These are phyloP conservation scores for Hymenotorrendiella dingleyae DNA, from an alignment of 2,329 filamentous ascomycete genomes.

Conservation along the genomic window DNA sequence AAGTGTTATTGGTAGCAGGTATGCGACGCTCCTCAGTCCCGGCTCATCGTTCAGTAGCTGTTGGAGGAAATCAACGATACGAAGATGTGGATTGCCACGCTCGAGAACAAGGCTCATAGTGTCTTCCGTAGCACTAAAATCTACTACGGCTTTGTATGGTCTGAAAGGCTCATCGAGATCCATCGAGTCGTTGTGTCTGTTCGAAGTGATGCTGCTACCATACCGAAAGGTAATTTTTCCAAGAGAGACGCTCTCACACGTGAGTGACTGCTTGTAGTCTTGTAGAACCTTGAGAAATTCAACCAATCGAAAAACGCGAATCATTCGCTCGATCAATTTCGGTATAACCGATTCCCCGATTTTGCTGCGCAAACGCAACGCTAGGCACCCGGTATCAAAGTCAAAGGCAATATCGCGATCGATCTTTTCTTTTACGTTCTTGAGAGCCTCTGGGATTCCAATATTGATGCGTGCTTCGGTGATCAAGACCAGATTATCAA, in stretches of 20 bases:
- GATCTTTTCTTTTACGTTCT: conserved; percentile 25
- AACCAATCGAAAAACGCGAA: conserved; percentile 63
- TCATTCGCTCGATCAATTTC: conserved; percentile 30
- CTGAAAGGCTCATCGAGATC: conserved; percentile 11
- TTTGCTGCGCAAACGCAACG: conserved; percentile 27
- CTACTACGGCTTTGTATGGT: conserved; percentile 49
- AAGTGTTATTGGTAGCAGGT: conserved; percentile 53
- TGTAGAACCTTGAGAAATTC: conserved; percentile 63
- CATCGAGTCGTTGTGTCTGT: conserved; percentile 14
- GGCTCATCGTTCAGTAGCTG: conserved; percentile 48
- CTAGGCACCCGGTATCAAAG: conserved; percentile 23
- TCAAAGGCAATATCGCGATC: conserved; percentile 31
- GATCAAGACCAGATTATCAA: conserved; percentile 25
- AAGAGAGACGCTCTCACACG: conserved; percentile 54
- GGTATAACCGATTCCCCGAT: conserved; percentile 28
- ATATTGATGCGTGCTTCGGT: conserved; percentile 29
- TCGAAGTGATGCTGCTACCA: conserved; percentile 32
- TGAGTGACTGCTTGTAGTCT: conserved; percentile 47
- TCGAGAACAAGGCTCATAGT: conserved; percentile 54
- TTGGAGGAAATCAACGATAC: conserved; percentile 53
- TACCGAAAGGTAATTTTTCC: conserved; percentile 66
- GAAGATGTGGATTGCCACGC: conserved; percentile 60
- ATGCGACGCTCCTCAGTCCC: conserved; percentile 46
- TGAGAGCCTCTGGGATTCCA: conserved; percentile 19
- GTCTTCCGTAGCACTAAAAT: conserved; percentile 45